These are phyloP conservation scores for Flammula alnicola DNA, from an alignment of 1,284 basidiomycete genomes.

Conservation along the genomic window DNA sequence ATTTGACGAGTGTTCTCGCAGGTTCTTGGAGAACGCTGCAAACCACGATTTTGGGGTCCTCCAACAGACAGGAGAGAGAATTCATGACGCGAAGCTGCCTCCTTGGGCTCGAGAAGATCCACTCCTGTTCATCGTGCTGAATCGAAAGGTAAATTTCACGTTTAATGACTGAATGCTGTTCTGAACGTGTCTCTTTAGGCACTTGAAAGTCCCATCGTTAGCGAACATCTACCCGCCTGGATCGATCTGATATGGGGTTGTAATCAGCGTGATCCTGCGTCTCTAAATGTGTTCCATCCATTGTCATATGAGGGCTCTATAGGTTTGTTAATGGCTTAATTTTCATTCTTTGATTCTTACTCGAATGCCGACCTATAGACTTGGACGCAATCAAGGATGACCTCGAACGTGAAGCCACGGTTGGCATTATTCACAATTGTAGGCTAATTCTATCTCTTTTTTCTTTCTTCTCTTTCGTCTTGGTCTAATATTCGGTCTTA, in stretches of 20 bases:
- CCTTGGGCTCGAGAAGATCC: conserved; percentile 91
- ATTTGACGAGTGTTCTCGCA: conserved; percentile 28
- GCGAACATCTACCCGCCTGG: conserved; percentile 86
- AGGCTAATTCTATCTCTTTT: conserved; percentile 23
- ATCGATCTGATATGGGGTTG: conserved; percentile 92
- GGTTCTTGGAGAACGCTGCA: conserved; percentile 75
- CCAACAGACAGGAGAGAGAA: conserved; percentile 80
- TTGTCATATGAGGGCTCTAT: conserved; percentile 94
- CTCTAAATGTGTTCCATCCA: conserved; percentile 91
- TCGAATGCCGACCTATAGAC: conserved; percentile 49
- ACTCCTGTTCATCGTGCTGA: conserved; percentile 81
- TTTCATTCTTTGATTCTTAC: neutral
- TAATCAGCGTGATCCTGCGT: conserved; percentile 82
- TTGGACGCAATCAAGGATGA: conserved; percentile 86
- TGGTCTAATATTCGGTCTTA: neutral
- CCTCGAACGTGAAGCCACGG: conserved; percentile 88
- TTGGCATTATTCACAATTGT: conserved; percentile 97
- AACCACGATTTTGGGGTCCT: conserved; percentile 86
- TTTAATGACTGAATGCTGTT: neutral
- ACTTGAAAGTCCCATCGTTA: conserved; percentile 89
- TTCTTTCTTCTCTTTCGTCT: conserved; percentile 15
- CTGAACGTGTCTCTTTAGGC: conserved; percentile 58
- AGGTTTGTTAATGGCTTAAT: conserved; percentile 39
- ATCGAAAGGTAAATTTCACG: conserved; percentile 64
- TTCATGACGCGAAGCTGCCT: conserved; percentile 90